Conservation (phyloP, 2,329 filamentous ascomycete species). For the Penicillium sp. region DNA sequence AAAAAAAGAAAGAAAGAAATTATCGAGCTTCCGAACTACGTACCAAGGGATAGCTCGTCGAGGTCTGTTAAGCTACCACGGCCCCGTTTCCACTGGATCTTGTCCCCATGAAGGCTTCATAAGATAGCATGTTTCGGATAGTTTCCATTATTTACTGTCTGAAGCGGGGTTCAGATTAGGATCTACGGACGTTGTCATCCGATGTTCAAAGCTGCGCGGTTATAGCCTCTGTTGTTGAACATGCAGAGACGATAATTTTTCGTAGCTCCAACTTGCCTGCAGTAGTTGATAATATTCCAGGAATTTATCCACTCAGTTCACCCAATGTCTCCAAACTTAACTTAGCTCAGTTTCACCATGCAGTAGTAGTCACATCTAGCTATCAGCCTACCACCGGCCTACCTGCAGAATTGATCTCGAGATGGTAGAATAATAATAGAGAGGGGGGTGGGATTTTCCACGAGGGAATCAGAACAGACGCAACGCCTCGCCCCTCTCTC, state of each 20-base stretch:
- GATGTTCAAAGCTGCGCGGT: not conserved
- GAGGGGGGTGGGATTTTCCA: not conserved
- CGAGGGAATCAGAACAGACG: constrained; percentile 16
- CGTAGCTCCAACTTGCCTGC: not conserved
- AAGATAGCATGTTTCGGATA: not conserved
- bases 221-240: not conserved
- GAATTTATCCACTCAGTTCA: not conserved
- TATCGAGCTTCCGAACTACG: not conserved
- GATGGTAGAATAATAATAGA: not conserved
- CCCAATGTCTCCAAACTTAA: not conserved
- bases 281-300: not conserved
- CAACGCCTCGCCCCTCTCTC: constrained; percentile 15
- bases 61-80: not conserved
- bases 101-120: not conserved
- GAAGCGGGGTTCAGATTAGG: constrained; percentile 15
- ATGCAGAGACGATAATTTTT: not conserved
- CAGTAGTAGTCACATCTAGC: not conserved
- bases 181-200: constrained; percentile 10
- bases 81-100: not conserved
- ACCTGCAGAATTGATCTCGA: not conserved
- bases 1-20: not conserved
- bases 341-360: constrained; percentile 8
- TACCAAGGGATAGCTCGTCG: not conserved
- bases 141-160: not conserved
- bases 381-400: constrained; percentile 3